Conservation (phyloP, 257 asterid genomes). For the Gentiana dahurica region DNA sequence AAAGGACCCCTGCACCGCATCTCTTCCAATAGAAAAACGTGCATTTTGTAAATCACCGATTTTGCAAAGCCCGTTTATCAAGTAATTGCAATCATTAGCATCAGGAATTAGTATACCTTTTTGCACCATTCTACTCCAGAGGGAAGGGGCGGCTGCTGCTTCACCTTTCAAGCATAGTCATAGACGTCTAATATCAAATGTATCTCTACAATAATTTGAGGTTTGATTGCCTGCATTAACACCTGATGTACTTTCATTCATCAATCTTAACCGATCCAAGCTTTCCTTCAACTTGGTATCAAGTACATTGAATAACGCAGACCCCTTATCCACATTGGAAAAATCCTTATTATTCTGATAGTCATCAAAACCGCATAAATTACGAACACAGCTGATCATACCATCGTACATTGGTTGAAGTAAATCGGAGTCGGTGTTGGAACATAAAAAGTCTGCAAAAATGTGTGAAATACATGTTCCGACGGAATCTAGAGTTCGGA, state of each 20-base stretch:
- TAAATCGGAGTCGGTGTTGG: slow-evolving; percentile 20
- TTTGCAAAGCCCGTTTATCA: slow-evolving; percentile 66
- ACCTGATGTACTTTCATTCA: slow-evolving; percentile 30
- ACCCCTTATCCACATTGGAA: slow-evolving; percentile 37
- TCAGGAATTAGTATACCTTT: slow-evolving; percentile 39
- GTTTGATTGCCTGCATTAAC: background rate
- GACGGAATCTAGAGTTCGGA: slow-evolving; percentile 43
- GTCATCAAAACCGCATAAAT: slow-evolving; percentile 14
- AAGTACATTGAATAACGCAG: slow-evolving; percentile 57
- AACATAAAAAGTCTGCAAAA: slow-evolving; percentile 25
- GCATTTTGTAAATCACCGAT: slow-evolving; percentile 56
- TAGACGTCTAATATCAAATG: slow-evolving; percentile 39
- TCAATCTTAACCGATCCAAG: slow-evolving; percentile 64
- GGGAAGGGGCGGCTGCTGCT: slow-evolving; percentile 43
- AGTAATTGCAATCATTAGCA: slow-evolving; percentile 57
- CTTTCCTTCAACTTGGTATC: slow-evolving; percentile 57
- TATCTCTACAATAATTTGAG: slow-evolving; percentile 17
- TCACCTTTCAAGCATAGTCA: slow-evolving; percentile 63
- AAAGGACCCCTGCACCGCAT: slow-evolving; percentile 59
- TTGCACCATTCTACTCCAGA: slow-evolving; percentile 45
- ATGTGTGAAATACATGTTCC: slow-evolving; percentile 37
- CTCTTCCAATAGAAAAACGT: slow-evolving; percentile 44
- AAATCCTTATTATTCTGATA: slow-evolving; percentile 11
- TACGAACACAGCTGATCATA: slow-evolving; percentile 8
- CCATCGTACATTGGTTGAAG: slow-evolving; percentile 33